Evolutionary conservation across 495 filamentous ascomycete genomes (phyloP), one percentile per base, ranked within the genome.

Genomic region (Astrothelium subdiscretum): DNA sequence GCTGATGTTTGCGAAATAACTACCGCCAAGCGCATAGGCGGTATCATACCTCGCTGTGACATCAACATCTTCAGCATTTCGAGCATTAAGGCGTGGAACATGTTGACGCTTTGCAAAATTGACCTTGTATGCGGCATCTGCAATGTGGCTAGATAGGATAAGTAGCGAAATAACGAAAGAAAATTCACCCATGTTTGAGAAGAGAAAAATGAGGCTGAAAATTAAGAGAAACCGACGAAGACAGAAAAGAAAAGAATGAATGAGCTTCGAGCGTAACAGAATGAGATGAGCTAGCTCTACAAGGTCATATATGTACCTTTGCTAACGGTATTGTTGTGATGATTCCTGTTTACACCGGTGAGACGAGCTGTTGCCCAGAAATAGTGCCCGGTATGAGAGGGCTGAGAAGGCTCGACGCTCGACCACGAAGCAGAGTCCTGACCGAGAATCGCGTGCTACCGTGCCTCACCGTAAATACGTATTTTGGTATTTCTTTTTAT

Each of bases 1-100:
- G 6, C 63, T 59, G 38, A 68, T 54, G 10, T 54, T 54, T 8
- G 48, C 24, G 15, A 54, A 54, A 15, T 54, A 29, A 15, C 12
- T 5, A 20, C 43, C 43, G 43, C 43, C 43, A 5, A 20, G 5
- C 20, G 43, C 43, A 12, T 27, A 27, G 48, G 6, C 48, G 15
- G 4, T 5, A 5, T 54, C 24, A 3, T 3, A 26, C 24, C 48
- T 26, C 5, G 48, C 24, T 6, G 24, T 26, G 15, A 54, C 20
- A 8, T 54, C 24, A 15, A 54, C 6, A 3, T 20, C 29, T 8
- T 15, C 48, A 54, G 48, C n/a, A 26, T 54, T 29, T 11, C 22
- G n/a, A 27, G 48, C 24, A 26, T 20, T 8, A 29, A 54, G 22
- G 22, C 24, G 24, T 15, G 48, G 15, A 10, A 24, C 22, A 27